Evolutionary conservation across 495 filamentous ascomycete genomes (phyloP), one percentile per base, ranked within the genome.

Genomic region (Neurospora sp.): DNA sequence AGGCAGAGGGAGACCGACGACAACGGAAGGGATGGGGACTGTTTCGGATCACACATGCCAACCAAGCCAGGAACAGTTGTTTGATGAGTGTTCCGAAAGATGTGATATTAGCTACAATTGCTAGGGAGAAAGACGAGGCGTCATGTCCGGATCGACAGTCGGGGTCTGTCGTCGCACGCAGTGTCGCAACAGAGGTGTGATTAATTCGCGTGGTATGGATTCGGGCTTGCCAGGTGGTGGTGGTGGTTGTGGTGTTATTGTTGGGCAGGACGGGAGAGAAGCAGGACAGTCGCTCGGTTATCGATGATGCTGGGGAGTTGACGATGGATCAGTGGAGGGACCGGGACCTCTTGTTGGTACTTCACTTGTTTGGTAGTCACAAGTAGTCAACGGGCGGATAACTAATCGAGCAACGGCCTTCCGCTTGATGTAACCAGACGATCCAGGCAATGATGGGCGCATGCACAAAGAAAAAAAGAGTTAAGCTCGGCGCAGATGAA

Each of bases 1-100:
- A 66, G 74, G 54, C 54, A 62, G 54, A 62, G 54, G 54, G 54
- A 62, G 54, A 62, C 54, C 54, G 54, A 62, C 54, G 54, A 62
- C 31, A 31, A 31, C 27, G 54, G 54, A 35, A 76, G 73, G 74
- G 73, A 76, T 72, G 72, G 75, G 62, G 72, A 73, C 71, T 76
- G 76, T 70, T 62, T 69, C 41, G 71, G 49, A 66, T 40, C 74
- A 77, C 78, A 77, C 77, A 80, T 80, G 78, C 80, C 79, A 81
- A 76, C 60, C 76, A 75, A 75, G 77, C 77, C 78, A 71, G 77
- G 74, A 75, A 69, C 69, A 78, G 73, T 70, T 73, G 40, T 23
- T 74, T 78, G 69, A 76, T 79, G 77, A 38, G 49, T 74, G 60
- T 74, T 70, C 72, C 76, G 66, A 73, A 74, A 75, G 71, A 49